A percentile compares a stretch with the other conserved stretches of the same genome.
Conservation (phyloP, 202 grass and related monocot species). For the Setaria viridis region DNA sequence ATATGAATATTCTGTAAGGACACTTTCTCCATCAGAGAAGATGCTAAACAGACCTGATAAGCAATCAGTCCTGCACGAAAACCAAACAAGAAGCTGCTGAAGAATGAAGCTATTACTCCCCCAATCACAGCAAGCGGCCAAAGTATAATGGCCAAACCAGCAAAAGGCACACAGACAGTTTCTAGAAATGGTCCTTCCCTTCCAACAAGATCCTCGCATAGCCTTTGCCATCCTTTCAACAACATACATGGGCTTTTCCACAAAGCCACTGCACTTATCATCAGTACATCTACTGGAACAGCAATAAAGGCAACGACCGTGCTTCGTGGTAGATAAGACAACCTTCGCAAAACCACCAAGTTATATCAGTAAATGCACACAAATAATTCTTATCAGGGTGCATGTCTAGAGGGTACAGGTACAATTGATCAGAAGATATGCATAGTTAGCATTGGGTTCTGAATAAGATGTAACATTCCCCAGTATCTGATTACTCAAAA, state of each 20-base stretch:
- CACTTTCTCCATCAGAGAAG: not conserved
- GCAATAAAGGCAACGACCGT: conserved; percentile 55
- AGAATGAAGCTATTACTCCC: conserved; percentile 64
- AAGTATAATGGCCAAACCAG: conserved; percentile 77
- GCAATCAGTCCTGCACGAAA: conserved; percentile 65
- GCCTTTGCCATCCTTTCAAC: conserved; percentile 87
- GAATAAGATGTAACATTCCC: not conserved
- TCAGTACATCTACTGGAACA: conserved; percentile 70
- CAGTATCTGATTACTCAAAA: conserved; percentile 6
- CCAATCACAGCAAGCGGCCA: conserved; percentile 84
- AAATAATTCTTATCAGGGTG: not conserved
- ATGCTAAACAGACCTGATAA: conserved; percentile 65
- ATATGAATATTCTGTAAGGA: not conserved
- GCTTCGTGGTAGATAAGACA: conserved; percentile 65
- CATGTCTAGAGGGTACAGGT: not conserved
- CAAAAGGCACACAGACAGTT: conserved; percentile 84
- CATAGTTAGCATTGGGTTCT: not conserved
- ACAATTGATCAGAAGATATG: not conserved
- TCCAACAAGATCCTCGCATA: conserved; percentile 82
- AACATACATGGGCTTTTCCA: conserved; percentile 89
- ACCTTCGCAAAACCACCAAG: conserved; percentile 45
- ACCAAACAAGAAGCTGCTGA: conserved; percentile 78
- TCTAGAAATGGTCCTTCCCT: conserved; percentile 96
- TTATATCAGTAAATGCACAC: conserved; percentile 2
- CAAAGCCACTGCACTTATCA: conserved; percentile 78